Evolutionary conservation across 1,284 basidiomycete genomes (phyloP).

Genomic region (Naganishia albida): DNA sequence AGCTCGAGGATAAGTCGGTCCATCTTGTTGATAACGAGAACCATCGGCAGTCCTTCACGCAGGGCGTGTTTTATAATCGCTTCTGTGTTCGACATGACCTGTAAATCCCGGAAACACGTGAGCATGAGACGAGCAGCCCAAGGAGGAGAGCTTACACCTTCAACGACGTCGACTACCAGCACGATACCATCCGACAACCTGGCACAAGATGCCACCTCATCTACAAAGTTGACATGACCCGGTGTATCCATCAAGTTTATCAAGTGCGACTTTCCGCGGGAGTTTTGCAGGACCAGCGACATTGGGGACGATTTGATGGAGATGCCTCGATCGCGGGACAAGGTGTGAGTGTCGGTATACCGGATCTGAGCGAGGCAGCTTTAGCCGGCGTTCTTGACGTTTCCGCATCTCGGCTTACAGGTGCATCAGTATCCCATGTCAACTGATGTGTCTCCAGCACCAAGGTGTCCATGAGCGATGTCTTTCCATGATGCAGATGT

Average conservation of each 20-base stretch:
- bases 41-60: slow-evolving; percentile 85
- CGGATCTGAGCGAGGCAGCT: slow-evolving; percentile 62
- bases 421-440: slow-evolving; percentile 84
- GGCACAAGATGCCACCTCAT: slow-evolving; percentile 87
- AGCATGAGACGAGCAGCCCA: neutral
- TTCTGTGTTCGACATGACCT: slow-evolving; percentile 90
- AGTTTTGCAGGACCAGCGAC: slow-evolving; percentile 85
- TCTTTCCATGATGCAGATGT: slow-evolving; percentile 97
- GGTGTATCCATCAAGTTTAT: slow-evolving; percentile 96
- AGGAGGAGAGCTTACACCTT: slow-evolving; percentile 66
- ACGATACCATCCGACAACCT: slow-evolving; percentile 91
- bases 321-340: slow-evolving; percentile 84
- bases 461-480: slow-evolving; percentile 93
- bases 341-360: slow-evolving; percentile 92
- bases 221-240: slow-evolving; percentile 96
- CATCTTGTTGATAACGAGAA: slow-evolving; percentile 95
- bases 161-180: slow-evolving; percentile 91
- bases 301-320: slow-evolving; percentile 97
- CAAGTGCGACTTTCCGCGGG: slow-evolving; percentile 87
- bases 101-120: slow-evolving; percentile 8
- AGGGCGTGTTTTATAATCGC: slow-evolving; percentile 80
- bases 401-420: slow-evolving; percentile 59
- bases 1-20: slow-evolving; percentile 96
- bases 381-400: neutral
- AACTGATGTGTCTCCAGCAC: slow-evolving; percentile 95